Base-by-base conservation (phyloP, 352 stramenopile genomes). In the Phytopythium vexans region DNA sequence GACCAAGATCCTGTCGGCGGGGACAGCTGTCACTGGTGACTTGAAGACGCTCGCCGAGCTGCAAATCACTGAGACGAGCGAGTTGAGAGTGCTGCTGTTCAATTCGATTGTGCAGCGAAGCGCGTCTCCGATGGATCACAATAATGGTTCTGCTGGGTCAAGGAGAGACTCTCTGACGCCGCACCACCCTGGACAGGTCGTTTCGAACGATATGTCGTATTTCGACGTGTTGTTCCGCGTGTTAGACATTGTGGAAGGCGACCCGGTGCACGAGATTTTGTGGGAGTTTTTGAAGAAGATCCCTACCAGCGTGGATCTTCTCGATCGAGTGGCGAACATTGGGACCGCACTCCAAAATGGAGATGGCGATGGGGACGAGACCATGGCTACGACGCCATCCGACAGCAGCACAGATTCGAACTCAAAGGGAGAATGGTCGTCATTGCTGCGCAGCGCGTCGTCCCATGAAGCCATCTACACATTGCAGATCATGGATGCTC, bases 241-340 rank as follows among this genome's bases (percentile, higher is more conserved):
- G 14, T 66, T 94, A 10, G 86, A 94, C 49, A 72, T 74, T 14
- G 72, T 90, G 1, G 70, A 74, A 4, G 70, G 68, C 6, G 64
- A 87, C 50, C 58, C 71, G 10, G 79, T 89, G 1, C 83, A 92
- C 61, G 74, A 82, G 41, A 68, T 83, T 12, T 40, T 94, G 36
- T 93, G 83, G 78, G 77, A 86, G 37, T 76, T 95, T 41, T 59
- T 95, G 45, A 86, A 90, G 48, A 88, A 91, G 52, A 82, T 95
- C 12, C 86, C 86, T 11, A 93, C 86, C 3, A 89, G 81, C 41
- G 70, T 68, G 0, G 71, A 88, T 21, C 51, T 93, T n/a, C 56
- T 92, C 42, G 69, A 77, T 14, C 68, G 68, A 16, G 76, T 93
- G 34, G 79, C 76, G 16, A 77, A 61, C 41, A 81, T 91, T 54